phyloP scores from a whole-genome alignment of 1,139 yeast genomes.

The Suhomyces bribrorum region DNA sequence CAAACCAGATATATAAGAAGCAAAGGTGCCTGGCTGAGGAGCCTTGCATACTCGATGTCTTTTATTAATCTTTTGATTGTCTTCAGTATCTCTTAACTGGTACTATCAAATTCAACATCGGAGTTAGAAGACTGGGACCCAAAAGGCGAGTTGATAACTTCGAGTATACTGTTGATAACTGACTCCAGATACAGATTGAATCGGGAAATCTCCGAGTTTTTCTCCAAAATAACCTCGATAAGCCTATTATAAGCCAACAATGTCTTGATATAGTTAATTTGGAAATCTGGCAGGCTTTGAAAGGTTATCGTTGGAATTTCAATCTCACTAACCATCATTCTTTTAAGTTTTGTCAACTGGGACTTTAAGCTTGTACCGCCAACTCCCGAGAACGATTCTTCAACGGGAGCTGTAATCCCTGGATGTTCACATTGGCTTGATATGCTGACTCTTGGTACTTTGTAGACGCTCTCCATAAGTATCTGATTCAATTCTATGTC shows the following conservation, averaged over 20 bases:
- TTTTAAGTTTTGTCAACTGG: not conserved
- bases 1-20: too few relatives aligned
- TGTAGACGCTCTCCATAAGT: constrained; percentile 11
- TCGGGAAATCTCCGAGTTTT: constrained; percentile 14
- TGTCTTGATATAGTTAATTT: constrained; percentile 14
- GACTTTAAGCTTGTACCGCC: not conserved
- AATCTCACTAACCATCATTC: not conserved
- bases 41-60: too few relatives aligned
- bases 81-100: not conserved
- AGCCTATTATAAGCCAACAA: constrained; percentile 15
- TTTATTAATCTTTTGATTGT: not conserved
- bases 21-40: too few relatives aligned
- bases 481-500: constrained; percentile 12
- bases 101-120: constrained; percentile 5
- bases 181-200: constrained; percentile 5
- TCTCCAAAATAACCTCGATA: constrained; percentile 10
- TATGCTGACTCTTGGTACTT: not conserved
- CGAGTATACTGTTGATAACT: not conserved
- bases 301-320: constrained; percentile 4
- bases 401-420: not conserved
- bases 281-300: constrained; percentile 4
- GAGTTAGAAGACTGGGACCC: not conserved
- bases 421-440: not conserved
- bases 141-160: not conserved
- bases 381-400: not conserved